Percentiles rank a stretch among this genome's conserved stretches.
Conservation (phyloP, 345 rosid species). For the Boechera divaricarpa region DNA sequence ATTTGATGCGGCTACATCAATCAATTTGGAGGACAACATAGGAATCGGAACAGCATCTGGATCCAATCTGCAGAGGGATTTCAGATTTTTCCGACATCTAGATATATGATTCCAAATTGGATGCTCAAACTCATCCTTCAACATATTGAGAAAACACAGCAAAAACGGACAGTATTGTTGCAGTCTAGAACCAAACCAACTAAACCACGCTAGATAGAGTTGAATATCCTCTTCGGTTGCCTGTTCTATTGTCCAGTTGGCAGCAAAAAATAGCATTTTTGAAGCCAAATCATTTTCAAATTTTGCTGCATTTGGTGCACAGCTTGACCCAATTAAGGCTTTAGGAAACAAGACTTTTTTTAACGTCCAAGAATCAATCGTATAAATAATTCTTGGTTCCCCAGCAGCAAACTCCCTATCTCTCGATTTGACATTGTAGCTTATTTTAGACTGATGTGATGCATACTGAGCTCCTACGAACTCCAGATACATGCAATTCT, state of each 20-base stretch:
- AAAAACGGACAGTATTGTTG: constrained; percentile 53
- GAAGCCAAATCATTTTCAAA: constrained; percentile 47
- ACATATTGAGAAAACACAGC: constrained; percentile 49
- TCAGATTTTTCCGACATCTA: constrained; percentile 52
- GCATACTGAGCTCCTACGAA: constrained; percentile 73
- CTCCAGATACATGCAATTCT: constrained; percentile 82
- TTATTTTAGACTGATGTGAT: constrained; percentile 45
- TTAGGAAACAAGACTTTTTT: constrained; percentile 52
- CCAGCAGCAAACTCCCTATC: constrained; percentile 42
- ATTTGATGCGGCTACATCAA: constrained; percentile 53
- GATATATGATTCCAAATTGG: constrained; percentile 71
- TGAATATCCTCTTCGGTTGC: constrained; percentile 71
- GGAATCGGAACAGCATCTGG: constrained; percentile 56
- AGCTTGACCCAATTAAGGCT: constrained; percentile 42
- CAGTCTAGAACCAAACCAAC: constrained; percentile 68
- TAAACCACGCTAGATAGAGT: constrained; percentile 70
- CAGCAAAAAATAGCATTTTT: constrained; percentile 70
- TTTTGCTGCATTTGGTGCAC: constrained; percentile 17
- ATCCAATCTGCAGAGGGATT: constrained; percentile 48
- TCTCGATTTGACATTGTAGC: constrained; percentile 30
- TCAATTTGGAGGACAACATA: constrained; percentile 66
- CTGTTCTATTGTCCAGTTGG: constrained; percentile 86
- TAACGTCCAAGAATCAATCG: constrained; percentile 50
- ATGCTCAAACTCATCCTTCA: constrained; percentile 65
- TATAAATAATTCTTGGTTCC: constrained; percentile 36